Conservation (phyloP, 768 basidiomycete genomes). For the Lactarius sp. region DNA sequence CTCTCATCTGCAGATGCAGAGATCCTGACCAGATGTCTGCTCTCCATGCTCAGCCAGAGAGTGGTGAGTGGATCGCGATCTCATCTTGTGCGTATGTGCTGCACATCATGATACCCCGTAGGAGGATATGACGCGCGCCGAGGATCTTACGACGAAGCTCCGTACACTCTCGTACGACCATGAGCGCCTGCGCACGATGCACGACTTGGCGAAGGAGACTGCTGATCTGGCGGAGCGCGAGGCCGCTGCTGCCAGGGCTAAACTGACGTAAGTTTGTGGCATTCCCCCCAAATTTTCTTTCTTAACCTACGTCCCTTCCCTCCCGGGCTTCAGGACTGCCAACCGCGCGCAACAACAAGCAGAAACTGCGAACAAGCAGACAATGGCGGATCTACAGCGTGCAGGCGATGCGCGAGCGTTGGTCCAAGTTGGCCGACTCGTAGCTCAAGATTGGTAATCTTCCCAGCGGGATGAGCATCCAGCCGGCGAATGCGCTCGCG, state of each 20-base stretch:
- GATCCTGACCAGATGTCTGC: conserved; percentile 61
- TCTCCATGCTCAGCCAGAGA: conserved; percentile 70
- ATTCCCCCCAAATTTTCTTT: too few species aligned
- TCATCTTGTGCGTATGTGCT: too few species aligned
- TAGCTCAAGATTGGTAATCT: conserved; percentile 52
- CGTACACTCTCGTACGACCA: conserved; percentile 78
- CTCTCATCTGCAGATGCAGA: conserved; percentile 48
- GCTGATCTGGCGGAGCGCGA: conserved; percentile 77
- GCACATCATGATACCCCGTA: conserved; percentile 24
- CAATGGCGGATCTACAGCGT: conserved; percentile 63
- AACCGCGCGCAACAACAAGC: conserved; percentile 51
- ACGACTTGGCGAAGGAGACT: conserved; percentile 52
- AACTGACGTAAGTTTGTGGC: conserved; percentile 51
- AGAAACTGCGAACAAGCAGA: conserved; percentile 67
- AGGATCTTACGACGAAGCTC: conserved; percentile 68
- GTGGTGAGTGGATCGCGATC: conserved; percentile 47
- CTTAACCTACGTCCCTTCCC: too few species aligned
- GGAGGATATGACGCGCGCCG: conserved; percentile 77
- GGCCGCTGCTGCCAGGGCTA: conserved; percentile 67
- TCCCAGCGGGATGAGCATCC: conserved; percentile 36
- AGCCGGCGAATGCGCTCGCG: conserved; percentile 46
- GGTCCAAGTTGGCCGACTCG: conserved; percentile 63
- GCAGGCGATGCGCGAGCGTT: conserved; percentile 67
- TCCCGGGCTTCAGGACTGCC: conserved; percentile 35
- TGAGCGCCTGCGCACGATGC: conserved; percentile 65